Conservation (phyloP, 192 early-diverging fungal species). For the Coemansia sp. region DNA sequence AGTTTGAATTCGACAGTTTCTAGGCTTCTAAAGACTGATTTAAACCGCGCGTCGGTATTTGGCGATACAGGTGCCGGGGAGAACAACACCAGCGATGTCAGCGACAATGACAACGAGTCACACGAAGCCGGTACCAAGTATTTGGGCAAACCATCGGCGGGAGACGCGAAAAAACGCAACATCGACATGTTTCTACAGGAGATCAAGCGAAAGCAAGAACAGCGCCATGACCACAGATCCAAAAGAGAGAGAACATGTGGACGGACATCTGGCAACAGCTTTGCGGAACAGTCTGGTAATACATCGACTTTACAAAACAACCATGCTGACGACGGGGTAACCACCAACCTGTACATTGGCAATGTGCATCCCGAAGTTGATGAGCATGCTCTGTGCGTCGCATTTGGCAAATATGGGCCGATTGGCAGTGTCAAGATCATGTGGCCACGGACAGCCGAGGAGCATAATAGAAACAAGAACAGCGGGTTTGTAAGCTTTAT, state of each 20-base stretch:
- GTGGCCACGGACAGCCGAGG: slow-evolving; percentile 90
- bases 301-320: background rate
- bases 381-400: slow-evolving; percentile 71
- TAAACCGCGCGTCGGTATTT: slow-evolving; percentile 10
- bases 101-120: background rate
- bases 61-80: background rate
- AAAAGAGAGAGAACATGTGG: slow-evolving; percentile 12
- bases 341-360: slow-evolving; percentile 85
- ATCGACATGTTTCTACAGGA: slow-evolving; percentile 85
- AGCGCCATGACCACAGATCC: slow-evolving; percentile 56
- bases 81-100: background rate
- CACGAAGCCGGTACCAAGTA: background rate
- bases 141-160: slow-evolving; percentile 1
- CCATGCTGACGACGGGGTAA: slow-evolving; percentile 66
- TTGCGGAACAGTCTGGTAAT: background rate
- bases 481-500: slow-evolving; percentile 92
- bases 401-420: slow-evolving; percentile 80
- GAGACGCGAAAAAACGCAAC: slow-evolving; percentile 69
- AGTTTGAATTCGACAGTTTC: too few relatives aligned
- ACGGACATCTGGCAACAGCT: slow-evolving; percentile 15
- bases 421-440: slow-evolving; percentile 93
- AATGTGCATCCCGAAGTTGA: slow-evolving; percentile 75
- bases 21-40: background rate
- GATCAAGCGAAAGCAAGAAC: slow-evolving; percentile 76
- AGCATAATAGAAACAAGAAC: slow-evolving; percentile 75